A percentile compares a stretch with the other conserved stretches of the same genome.
phyloP scores from a whole-genome alignment of 768 basidiomycete species.

The Podaxis sp. region DNA sequence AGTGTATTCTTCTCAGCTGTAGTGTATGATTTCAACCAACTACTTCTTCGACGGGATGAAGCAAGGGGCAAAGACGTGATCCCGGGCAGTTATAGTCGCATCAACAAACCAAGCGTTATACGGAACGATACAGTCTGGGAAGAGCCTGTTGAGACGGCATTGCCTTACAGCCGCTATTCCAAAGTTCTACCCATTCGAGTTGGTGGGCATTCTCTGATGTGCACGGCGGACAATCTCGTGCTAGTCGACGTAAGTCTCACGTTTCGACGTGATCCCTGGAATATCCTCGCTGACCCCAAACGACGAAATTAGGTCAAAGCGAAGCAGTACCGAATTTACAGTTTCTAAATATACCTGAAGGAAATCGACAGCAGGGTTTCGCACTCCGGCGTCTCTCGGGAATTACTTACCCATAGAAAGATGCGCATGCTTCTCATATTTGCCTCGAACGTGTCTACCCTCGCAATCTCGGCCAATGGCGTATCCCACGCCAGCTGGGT shows the following conservation, averaged over 20 bases:
- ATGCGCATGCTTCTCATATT: background rate
- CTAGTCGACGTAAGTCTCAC: conserved; percentile 45
- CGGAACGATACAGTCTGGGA: conserved; percentile 36
- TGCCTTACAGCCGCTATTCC: conserved; percentile 45
- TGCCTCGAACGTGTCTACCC: background rate
- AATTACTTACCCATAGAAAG: background rate
- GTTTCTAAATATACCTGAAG: conserved; percentile 24
- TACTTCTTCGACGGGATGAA: conserved; percentile 26
- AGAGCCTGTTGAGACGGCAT: conserved; percentile 38
- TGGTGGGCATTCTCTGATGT: conserved; percentile 37
- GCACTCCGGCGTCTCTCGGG: background rate
- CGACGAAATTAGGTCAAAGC: conserved; percentile 13
- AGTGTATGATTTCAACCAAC: conserved; percentile 54
- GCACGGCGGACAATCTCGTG: conserved; percentile 57
- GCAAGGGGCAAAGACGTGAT: background rate
- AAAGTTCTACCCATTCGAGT: conserved; percentile 23
- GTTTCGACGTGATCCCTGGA: conserved; percentile 8
- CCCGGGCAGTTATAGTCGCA: background rate
- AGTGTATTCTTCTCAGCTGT: conserved; percentile 26
- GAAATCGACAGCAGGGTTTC: background rate
- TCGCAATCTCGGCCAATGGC: background rate
- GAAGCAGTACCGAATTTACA: conserved; percentile 29
- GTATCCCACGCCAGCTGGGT: conserved; percentile 1
- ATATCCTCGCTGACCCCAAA: background rate
- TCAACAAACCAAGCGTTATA: conserved; percentile 19